Base-by-base conservation (phyloP, 352 stramenopile genomes). In the Plasmopara muralis region DNA sequence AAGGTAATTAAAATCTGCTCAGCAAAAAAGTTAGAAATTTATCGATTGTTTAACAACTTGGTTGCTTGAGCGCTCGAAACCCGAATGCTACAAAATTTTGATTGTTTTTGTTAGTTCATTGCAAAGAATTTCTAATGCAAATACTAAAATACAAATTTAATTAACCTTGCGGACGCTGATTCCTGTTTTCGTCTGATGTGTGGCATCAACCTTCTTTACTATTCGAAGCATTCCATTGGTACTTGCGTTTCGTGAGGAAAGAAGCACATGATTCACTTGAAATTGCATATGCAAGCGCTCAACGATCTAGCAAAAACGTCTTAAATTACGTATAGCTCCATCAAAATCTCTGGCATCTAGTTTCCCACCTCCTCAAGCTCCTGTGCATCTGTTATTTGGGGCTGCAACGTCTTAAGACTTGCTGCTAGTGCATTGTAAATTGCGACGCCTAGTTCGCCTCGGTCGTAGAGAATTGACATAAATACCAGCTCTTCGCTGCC, bases 341-440 rank as follows among this genome's bases (percentile, higher is more conserved):
- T 50, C 40, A 13, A 39, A 13, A 9, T 15, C 35, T 47, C 20
- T 20, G 9, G 9, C 28, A 49, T 18, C 41, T 31, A 49, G 15
- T 20, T 45, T 41, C 29, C 12, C 44, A 91, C 76, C 57, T 86
- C 65, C 16, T 70, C 61, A 15, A 89, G 37, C 8, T 85, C 72
- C 5, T 68, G 52, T 12, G 57, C 10, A 29, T 75, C 64, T 2
- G 43, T 18, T 40, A 89, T 66, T 18, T 56, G 47, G 12, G 85
- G 39, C 28, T 89, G 74, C 50, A 89, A 28, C 2, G 69, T 88
- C 45, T 79, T 85, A 18, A 95, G 43, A 35, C 62, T 72, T n/a
- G 84, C 74, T 15, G 72, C 80, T 20, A 75, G 42, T 0, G 71
- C 77, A 47, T 95, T 79, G 48, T 82, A 95, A 18, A 90, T 87